These are phyloP conservation scores for Bryopsis sp. DNA, from an alignment of 139 green algal genomes.

Conservation along the genomic window DNA sequence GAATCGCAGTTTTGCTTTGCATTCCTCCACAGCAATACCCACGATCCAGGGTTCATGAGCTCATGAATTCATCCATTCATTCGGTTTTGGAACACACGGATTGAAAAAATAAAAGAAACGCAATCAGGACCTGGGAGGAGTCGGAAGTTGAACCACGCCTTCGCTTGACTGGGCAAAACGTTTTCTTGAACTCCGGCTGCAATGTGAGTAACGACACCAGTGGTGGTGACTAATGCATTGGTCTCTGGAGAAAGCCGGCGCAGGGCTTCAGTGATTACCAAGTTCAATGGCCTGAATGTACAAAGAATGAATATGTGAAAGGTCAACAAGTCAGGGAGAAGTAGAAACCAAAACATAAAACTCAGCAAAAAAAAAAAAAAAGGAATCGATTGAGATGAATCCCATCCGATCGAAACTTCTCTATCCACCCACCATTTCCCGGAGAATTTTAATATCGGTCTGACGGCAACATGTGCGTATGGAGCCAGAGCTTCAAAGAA, in stretches of 20 bases:
- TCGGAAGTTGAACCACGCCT: background rate
- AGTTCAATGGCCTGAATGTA: background rate
- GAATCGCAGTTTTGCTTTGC: no score
- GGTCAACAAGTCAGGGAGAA: background rate
- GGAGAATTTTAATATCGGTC: conserved; percentile 8
- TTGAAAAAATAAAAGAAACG: no score
- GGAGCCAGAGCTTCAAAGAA: conserved; percentile 40
- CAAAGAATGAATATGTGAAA: background rate
- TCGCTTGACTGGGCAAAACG: background rate
- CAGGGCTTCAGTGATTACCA: background rate
- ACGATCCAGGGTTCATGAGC: no score
- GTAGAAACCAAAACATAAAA: background rate
- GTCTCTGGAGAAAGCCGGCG: background rate
- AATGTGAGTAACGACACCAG: background rate
- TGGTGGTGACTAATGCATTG: background rate
- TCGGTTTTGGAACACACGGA: no score
- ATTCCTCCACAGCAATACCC: no score
- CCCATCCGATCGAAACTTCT: background rate
- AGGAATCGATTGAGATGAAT: background rate
- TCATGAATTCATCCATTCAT: no score
- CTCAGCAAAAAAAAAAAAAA: background rate
- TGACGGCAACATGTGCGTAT: background rate
- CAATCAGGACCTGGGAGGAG: background rate
- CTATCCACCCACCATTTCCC: background rate
- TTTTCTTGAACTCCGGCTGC: background rate